A percentile compares a stretch with the other conserved stretches of the same genome.
Conservation (phyloP, 2,329 filamentous ascomycete genomes). For the Lasiodiplodia sp. region DNA sequence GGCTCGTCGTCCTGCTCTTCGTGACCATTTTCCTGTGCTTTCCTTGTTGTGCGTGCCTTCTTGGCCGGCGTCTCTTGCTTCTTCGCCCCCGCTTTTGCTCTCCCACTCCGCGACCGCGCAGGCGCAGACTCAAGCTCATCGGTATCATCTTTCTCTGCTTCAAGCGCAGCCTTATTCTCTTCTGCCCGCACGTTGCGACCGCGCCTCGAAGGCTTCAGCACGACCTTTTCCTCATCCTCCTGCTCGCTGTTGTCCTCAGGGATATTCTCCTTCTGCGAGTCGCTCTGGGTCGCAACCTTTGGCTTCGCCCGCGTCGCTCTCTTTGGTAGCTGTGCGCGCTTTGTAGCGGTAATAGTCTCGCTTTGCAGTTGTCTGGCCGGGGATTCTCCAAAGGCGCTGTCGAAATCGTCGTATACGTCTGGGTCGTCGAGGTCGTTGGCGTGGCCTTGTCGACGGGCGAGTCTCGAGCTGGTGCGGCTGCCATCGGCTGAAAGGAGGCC, state of each 20-base stretch:
- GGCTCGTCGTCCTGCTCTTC: conserved; percentile 13
- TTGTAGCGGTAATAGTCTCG: conserved; percentile 32
- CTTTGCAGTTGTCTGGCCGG: conserved; percentile 31
- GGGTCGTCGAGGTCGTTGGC: conserved; percentile 34
- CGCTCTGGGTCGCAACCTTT: conserved; percentile 27
- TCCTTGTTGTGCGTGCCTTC: background rate
- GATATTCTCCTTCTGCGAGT: conserved; percentile 25
- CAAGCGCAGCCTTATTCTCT: background rate
- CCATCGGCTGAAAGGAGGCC: background rate
- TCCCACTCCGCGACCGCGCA: background rate
- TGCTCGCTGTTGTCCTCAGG: conserved; percentile 3
- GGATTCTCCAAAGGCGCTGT: conserved; percentile 45
- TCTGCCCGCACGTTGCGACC: background rate
- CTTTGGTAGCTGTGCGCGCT: background rate
- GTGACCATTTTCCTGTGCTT: background rate
- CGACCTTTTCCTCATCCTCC: background rate
- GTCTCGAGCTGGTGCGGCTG: conserved; percentile 8
- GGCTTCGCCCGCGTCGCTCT: background rate
- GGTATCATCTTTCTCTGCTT: conserved; percentile 15
- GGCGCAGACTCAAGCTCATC: conserved; percentile 26
- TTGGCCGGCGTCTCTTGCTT: conserved; percentile 1
- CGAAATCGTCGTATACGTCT: conserved; percentile 54
- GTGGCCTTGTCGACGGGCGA: background rate
- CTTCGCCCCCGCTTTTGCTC: background rate
- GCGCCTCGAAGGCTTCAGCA: background rate